Base-by-base conservation (phyloP, 1,284 basidiomycete species). In the Ustilago sp. region DNA sequence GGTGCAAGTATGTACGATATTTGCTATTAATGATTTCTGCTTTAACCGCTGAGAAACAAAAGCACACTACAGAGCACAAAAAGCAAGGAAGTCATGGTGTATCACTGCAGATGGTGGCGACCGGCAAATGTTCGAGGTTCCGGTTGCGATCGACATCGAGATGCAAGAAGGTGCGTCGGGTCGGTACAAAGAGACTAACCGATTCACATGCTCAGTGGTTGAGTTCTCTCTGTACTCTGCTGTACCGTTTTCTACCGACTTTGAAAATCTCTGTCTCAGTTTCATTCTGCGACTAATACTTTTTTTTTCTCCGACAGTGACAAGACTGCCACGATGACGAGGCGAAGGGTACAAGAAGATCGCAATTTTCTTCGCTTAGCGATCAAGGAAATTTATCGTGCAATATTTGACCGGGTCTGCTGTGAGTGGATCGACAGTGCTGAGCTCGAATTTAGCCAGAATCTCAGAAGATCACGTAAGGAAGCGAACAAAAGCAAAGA, bases 381-480 rank as follows among this genome's bases (percentile, higher is more conserved):
- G 15, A 28, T n/a, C 13, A 4, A 17, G 8, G 23, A 19, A 59
- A 41, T 13, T 38, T 23, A 54, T 45, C 19, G 43, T 23, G 43
- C 43, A 45, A 45, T 45, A 52, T 35, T 53, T 53, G 28, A 53
- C 63, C 63, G 57, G 63, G 36, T 43, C 59, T 53, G n/a, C 68
- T 60, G 62, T 53, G 41, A 64, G 61, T 52, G 53, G 68, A 69
- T 69, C 68, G 68, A 60, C 68, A 36, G n/a, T 38, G 51, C 39
- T 47, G 41, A 43, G 41, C 51, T 34, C 11, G 34, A 48, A 51
- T 31, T 41, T 7, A 52, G 58, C 58, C 41, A 38, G 39, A 23
- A 36, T 38, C n/a, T 38, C 2, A 39, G 17, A 38, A 45, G 59
- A 69, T 70, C 62, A 65, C 68, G 68, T 70, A 70, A 70, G 62